Base-by-base conservation (phyloP, 306 rosid species). In the Datisca glomerata region DNA sequence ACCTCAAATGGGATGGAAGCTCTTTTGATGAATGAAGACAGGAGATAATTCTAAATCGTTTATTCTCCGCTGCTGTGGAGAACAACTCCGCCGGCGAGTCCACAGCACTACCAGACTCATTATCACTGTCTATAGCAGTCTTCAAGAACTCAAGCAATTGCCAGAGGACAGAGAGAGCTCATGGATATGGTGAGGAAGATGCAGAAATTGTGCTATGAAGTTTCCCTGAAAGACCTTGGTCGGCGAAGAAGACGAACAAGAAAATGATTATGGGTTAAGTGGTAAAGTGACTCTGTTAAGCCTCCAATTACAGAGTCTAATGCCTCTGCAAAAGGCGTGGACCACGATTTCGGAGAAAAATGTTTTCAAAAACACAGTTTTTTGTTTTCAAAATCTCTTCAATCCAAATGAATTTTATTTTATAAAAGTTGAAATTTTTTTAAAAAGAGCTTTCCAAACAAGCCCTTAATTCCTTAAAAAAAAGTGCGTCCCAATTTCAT, bases 151-250 rank as follows among this genome's bases (percentile, higher is more conserved):
- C 85, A 76, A 51, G 94, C 93, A 24, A 74, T 87, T 6, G 76
- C 67, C 21, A 69, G 51, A 37, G 96, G 96, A 1, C 96, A 82
- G 47, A 61, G 37, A 24, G 96, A 87, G 54, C 72, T 87, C 8
- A 87, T 87, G 94, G 94, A 87, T 2, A 79, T n/a, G n/a, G n/a
- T n/a, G n/a, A n/a, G n/a, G n/a, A n/a, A n/a, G n/a, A n/a, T n/a
- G n/a, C n/a, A n/a, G 0, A 94, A 87, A 42, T 57, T 85, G 3
- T 57, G 66, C 44, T 87, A 87, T 53, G 96, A 87, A 50, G 87
- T 87, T 29, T 79, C 96, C 5, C 29, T 87, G 18, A 87, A 66
- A 35, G 96, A 87, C 66, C 78, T 87, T 3, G 87, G 6, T 55
- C 65, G 41, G 20, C 13, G 24, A 41, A 16, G 13, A 60, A 55